A percentile compares a stretch with the other conserved stretches of the same genome.
Conservation (phyloP, 106 monocot species). For the Acanthochlamys bracteata region DNA sequence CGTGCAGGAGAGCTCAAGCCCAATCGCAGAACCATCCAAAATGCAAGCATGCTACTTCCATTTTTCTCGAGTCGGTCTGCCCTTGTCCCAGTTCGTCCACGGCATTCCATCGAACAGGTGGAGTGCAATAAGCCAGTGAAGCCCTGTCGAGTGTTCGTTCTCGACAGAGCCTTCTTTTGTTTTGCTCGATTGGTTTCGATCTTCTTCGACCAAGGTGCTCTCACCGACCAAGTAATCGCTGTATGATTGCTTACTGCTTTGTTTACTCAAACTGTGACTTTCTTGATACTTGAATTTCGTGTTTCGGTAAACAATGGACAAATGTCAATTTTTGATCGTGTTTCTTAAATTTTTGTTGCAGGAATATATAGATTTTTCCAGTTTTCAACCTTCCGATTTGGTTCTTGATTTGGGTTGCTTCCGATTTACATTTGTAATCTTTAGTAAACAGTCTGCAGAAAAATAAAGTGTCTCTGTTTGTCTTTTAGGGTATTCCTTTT, state of each 20-base stretch:
- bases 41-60: no score
- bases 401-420: no score
- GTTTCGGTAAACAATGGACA: neutral
- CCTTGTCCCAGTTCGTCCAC: neutral
- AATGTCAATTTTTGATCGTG: neutral
- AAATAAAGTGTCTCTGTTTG: no score
- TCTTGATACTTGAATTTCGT: neutral
- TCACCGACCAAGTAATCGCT: conserved; percentile 67
- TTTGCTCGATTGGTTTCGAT: conserved; percentile 71
- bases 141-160: conserved; percentile 44
- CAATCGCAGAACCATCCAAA: no score
- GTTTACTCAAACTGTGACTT: no score
- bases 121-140: conserved; percentile 7
- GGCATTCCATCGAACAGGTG: conserved; percentile 25
- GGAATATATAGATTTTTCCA: no score
- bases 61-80: neutral
- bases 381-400: no score
- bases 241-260: conserved; percentile 20
- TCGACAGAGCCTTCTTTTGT: conserved; percentile 65
- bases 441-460: no score
- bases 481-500: no score
- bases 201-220: conserved; percentile 76
- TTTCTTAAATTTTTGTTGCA: neutral
- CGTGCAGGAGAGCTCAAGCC: no score
- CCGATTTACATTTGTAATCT: no score